These are phyloP conservation scores for Aspergillus ustus DNA, from an alignment of 2,329 filamentous ascomycete species.

Conservation along the genomic window DNA sequence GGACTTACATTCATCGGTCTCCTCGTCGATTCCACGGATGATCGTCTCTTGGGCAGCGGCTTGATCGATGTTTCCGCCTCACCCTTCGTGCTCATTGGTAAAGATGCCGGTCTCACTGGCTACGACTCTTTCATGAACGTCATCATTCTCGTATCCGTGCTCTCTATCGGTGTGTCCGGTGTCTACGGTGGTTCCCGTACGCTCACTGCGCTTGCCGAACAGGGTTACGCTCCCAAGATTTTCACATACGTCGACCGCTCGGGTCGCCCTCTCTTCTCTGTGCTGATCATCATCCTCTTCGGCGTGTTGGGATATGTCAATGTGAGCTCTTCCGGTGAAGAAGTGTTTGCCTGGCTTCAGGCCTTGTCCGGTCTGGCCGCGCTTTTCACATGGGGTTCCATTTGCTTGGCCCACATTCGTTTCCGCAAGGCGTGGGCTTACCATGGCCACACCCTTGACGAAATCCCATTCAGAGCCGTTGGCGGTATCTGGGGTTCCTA, in stretches of 20 bases:
- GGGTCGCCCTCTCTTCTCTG: constrained; percentile 50
- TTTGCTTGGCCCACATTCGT: constrained; percentile 70
- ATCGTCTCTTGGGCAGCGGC: constrained; percentile 46
- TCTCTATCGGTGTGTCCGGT: constrained; percentile 63
- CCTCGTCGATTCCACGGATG: constrained; percentile 47
- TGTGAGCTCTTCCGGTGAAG: constrained; percentile 49
- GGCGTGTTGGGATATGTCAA: constrained; percentile 50
- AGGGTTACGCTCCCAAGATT: constrained; percentile 50
- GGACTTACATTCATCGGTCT: constrained; percentile 52
- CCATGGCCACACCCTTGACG: constrained; percentile 65
- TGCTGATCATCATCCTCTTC: constrained; percentile 45
- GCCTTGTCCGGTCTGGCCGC: constrained; percentile 66
- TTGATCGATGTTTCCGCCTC: constrained; percentile 54
- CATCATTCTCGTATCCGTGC: constrained; percentile 65
- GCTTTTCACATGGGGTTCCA: constrained; percentile 69
- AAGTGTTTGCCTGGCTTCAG: constrained; percentile 68
- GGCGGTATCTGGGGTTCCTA: constrained; percentile 67
- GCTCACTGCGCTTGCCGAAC: constrained; percentile 57
- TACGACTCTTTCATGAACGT: constrained; percentile 71
- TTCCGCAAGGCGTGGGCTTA: constrained; percentile 66
- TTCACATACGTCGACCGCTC: constrained; percentile 52
- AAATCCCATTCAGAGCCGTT: constrained; percentile 66
- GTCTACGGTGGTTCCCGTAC: constrained; percentile 63
- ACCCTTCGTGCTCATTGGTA: constrained; percentile 70
- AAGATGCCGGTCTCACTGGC: constrained; percentile 63